These are phyloP conservation scores for Podospora comata DNA, from an alignment of 495 filamentous ascomycete species.

Conservation along the genomic window DNA sequence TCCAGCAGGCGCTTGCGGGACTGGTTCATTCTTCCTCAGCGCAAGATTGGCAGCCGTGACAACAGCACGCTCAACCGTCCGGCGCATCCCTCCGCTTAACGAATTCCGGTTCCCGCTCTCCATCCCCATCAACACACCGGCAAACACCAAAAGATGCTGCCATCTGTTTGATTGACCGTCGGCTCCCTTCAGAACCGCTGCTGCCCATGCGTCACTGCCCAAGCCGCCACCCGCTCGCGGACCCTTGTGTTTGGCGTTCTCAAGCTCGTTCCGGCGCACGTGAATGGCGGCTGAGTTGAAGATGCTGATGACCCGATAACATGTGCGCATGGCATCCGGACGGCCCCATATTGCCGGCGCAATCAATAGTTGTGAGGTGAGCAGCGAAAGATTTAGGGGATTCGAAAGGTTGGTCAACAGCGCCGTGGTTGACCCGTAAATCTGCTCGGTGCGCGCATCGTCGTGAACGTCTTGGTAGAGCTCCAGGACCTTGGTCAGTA, in stretches of 20 bases:
- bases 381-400: constrained; percentile 82
- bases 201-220: constrained; percentile 73
- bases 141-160: constrained; percentile 80
- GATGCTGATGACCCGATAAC: constrained; percentile 75
- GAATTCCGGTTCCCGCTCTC: constrained; percentile 63
- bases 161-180: constrained; percentile 82
- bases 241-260: constrained; percentile 48
- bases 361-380: constrained; percentile 84
- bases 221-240: constrained; percentile 47
- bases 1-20: constrained; percentile 54
- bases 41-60: constrained; percentile 77
- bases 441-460: constrained; percentile 47
- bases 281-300: constrained; percentile 80
- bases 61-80: constrained; percentile 72
- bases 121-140: constrained; percentile 79
- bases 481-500: constrained; percentile 49
- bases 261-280: constrained; percentile 54
- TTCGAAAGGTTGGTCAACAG: constrained; percentile 82
- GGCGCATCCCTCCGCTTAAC: constrained; percentile 59
- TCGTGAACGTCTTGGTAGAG: constrained; percentile 51
- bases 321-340: constrained; percentile 64
- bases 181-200: constrained; percentile 76
- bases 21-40: constrained; percentile 37
- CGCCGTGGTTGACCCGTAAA: constrained; percentile 76
- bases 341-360: constrained; percentile 79